Evolutionary conservation across 2,329 filamentous ascomycete species (phyloP), one percentile per base, ranked within the genome.

Genomic region (Colletotrichum cereale): DNA sequence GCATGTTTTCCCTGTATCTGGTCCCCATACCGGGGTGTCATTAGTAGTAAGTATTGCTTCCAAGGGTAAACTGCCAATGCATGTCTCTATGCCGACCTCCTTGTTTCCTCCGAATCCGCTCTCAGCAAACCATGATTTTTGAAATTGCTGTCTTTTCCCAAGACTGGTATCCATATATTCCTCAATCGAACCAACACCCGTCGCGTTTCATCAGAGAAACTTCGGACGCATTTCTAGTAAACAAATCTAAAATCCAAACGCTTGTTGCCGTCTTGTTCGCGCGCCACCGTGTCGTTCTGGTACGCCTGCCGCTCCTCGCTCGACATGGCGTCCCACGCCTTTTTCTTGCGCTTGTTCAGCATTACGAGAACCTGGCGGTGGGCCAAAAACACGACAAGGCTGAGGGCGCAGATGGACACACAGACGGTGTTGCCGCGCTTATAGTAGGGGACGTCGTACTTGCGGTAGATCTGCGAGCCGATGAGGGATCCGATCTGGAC

Each of bases 351-450:
- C 26, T 76, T 76, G 67, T 84, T 84, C 57, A 81, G 76, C 76
- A 79, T 79, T 21, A 77, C 74, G 47, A 83, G 83, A 64, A 82
- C 83, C 69, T 84, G 78, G 21, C 86, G 80, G 75, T 88, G 86
- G 2, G 79, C 80, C 40, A 90, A 34, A 57, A 90, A 90, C 0
- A 85, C 75, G 0, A 84, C 77, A 11, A 89, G 75, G 26, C 85
- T 84, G 36, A 88, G 82, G 0, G 82, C 82, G 3, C 85, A 80
- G 60, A 91, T 82, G 1, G 82, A 85, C 31, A 91, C 84, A 60
- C 89, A 82, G 3, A 89, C 85, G 31, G 82, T 87, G 79, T 91
- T 91, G 11, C 89, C 89, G 4, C 76, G 83, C 70, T 87, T 86
- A 76, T 90, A 91, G 75, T 87, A 86, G 0, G 88, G 88, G 7